Percentiles rank a stretch among this genome's conserved stretches.
Evolutionary conservation across 208 protist genomes (phyloP).

Genomic region (Leishmania braziliensis): DNA sequence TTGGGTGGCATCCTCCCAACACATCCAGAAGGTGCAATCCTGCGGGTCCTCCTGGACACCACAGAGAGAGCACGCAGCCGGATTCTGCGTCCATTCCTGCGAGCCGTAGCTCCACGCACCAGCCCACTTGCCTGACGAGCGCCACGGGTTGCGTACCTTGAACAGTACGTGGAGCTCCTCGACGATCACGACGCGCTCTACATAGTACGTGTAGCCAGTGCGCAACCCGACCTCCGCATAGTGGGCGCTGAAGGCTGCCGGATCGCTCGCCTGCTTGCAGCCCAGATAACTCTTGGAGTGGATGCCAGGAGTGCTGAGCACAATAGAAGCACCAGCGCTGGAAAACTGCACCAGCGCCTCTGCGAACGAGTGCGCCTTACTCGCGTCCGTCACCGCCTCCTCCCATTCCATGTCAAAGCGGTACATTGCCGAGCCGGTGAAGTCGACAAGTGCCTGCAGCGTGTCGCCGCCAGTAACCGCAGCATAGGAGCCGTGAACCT

Average conservation of each 20-base stretch:
- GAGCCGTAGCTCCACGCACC: constrained; percentile 31
- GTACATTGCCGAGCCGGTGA: constrained; percentile 49
- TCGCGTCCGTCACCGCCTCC: constrained; percentile 11
- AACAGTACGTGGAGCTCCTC: constrained; percentile 30
- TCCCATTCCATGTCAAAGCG: constrained; percentile 61
- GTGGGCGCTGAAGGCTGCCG: constrained; percentile 22
- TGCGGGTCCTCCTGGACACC: constrained; percentile 15
- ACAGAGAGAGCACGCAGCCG: constrained; percentile 23
- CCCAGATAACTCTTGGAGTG: constrained; percentile 35
- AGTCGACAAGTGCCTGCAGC: constrained; percentile 64
- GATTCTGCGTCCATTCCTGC: constrained; percentile 21
- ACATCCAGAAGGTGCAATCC: constrained; percentile 52
- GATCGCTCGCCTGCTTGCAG: constrained; percentile 11
- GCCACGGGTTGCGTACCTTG: constrained; percentile 54
- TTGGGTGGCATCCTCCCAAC: constrained; percentile 44
- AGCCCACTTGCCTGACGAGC: constrained; percentile 19
- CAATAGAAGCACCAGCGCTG: constrained; percentile 17
- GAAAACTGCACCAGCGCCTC: constrained; percentile 14
- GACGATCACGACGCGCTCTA: constrained; percentile 30
- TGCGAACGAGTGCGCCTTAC: constrained; percentile 19
- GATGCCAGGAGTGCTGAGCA: constrained; percentile 61
- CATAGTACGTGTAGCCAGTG: constrained; percentile 45
- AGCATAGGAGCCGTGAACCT: constrained; percentile 79
- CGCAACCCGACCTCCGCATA: constrained; percentile 32
- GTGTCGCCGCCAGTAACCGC: constrained; percentile 65